Evolutionary conservation across 495 filamentous ascomycete genomes (phyloP).

Genomic region (Pyrenopolyporus hunteri): DNA sequence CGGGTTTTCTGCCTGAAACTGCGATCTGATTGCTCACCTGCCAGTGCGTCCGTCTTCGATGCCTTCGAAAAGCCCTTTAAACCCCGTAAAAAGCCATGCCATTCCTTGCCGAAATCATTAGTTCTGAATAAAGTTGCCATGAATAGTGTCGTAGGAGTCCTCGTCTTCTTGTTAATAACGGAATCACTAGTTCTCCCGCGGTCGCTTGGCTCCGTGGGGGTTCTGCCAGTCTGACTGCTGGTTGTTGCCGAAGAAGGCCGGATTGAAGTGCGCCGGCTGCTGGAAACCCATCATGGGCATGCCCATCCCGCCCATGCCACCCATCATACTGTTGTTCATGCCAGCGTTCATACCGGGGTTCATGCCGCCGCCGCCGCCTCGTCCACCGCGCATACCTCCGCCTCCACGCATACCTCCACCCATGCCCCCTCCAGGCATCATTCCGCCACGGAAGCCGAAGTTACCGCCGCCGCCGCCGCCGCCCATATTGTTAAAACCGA

Average conservation of each 20-base stretch:
- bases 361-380: constrained; percentile 59
- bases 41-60: background rate
- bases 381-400: constrained; percentile 74
- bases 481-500: constrained; percentile 56
- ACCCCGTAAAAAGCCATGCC: background rate
- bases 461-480: constrained; percentile 64
- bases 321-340: constrained; percentile 57
- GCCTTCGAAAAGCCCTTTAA: background rate
- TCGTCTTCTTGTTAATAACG: background rate
- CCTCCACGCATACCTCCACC: constrained; percentile 72
- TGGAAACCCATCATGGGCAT: constrained; percentile 71
- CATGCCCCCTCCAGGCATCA: constrained; percentile 72
- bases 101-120: background rate
- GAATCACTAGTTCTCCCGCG: constrained; percentile 63
- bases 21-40: background rate
- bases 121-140: background rate
- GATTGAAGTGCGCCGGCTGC: constrained; percentile 76
- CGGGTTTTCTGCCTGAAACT: background rate
- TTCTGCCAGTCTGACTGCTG: constrained; percentile 68
- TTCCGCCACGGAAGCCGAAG: constrained; percentile 58
- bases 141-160: background rate
- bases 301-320: constrained; percentile 66
- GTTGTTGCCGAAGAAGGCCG: constrained; percentile 75
- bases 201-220: constrained; percentile 82
- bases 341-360: constrained; percentile 58